Conservation (phyloP, 2,329 filamentous ascomycete species). For the Cladosporium cucumerinum region DNA sequence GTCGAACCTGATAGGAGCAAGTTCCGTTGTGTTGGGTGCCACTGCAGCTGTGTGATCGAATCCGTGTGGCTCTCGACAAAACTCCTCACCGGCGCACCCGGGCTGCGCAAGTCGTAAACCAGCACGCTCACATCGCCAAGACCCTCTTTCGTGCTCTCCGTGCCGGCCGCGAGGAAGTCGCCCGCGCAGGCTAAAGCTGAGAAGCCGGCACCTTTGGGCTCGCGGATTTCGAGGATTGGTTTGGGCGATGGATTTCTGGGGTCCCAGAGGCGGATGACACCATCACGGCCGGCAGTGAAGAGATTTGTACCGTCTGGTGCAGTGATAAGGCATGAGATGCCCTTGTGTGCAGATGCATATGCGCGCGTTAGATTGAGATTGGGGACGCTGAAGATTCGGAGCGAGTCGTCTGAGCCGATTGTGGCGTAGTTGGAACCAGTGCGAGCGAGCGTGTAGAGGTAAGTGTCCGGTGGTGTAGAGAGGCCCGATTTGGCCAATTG, state of each 20-base stretch:
- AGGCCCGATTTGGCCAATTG: slow-evolving; percentile 21
- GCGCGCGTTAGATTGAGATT: slow-evolving; percentile 52
- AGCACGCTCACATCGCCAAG: slow-evolving; percentile 38
- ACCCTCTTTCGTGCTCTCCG: slow-evolving; percentile 51
- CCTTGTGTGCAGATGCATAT: slow-evolving; percentile 55
- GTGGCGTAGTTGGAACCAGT: slow-evolving; percentile 48
- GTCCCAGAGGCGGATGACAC: slow-evolving; percentile 46
- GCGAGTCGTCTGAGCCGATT: slow-evolving; percentile 67
- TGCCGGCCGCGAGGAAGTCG: slow-evolving; percentile 66
- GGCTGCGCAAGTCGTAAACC: slow-evolving; percentile 42
- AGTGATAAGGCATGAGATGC: slow-evolving; percentile 60
- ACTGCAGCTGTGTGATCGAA: slow-evolving; percentile 56
- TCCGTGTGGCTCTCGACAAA: slow-evolving; percentile 52
- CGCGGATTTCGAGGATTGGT: slow-evolving; percentile 21
- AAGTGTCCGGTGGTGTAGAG: slow-evolving; percentile 34
- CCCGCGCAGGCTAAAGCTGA: slow-evolving; percentile 63
- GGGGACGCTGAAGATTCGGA: slow-evolving; percentile 62
- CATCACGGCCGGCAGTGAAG: slow-evolving; percentile 70
- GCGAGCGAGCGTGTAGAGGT: slow-evolving; percentile 57
- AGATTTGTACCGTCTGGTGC: slow-evolving; percentile 38
- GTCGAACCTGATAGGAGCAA: slow-evolving; percentile 73
- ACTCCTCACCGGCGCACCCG: slow-evolving; percentile 34
- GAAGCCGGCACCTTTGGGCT: slow-evolving; percentile 54
- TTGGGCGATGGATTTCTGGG: slow-evolving; percentile 59
- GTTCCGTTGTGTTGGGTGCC: slow-evolving; percentile 48